These are phyloP conservation scores for Talaromyces marneffei DNA, from an alignment of 2,329 filamentous ascomycete species.

Conservation along the genomic window DNA sequence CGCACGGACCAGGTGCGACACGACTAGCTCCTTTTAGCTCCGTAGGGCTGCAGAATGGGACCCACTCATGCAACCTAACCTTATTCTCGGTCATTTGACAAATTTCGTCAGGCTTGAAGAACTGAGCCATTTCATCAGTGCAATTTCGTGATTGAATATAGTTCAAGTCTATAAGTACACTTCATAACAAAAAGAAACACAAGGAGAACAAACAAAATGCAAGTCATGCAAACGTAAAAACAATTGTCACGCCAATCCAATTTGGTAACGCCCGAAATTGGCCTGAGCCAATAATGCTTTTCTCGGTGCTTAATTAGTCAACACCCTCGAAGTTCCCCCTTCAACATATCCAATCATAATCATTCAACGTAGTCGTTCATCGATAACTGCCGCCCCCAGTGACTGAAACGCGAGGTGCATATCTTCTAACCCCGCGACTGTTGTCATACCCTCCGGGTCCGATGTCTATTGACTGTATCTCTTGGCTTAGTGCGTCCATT, in stretches of 20 bases:
- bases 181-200: background rate
- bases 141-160: background rate
- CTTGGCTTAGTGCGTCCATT: slow-evolving; percentile 51
- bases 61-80: background rate
- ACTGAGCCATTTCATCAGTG: background rate
- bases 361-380: background rate
- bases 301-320: background rate
- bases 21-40: background rate
- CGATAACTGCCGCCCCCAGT: slow-evolving; percentile 9
- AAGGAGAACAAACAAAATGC: background rate
- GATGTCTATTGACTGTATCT: slow-evolving; percentile 50
- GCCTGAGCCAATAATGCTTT: background rate
- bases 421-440: slow-evolving; percentile 28
- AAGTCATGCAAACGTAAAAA: background rate
- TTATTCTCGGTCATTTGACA: background rate
- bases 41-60: slow-evolving; percentile 1
- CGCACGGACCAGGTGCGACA: background rate
- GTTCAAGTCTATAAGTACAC: background rate
- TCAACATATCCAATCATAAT: background rate
- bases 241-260: background rate
- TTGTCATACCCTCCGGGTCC: slow-evolving; percentile 32
- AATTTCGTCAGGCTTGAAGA: background rate
- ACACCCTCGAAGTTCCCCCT: background rate
- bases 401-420: slow-evolving; percentile 24
- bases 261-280: slow-evolving; percentile 5